Base-by-base conservation (phyloP, 2,329 filamentous ascomycete species). In the Pseudophaeomoniella oleicola region DNA sequence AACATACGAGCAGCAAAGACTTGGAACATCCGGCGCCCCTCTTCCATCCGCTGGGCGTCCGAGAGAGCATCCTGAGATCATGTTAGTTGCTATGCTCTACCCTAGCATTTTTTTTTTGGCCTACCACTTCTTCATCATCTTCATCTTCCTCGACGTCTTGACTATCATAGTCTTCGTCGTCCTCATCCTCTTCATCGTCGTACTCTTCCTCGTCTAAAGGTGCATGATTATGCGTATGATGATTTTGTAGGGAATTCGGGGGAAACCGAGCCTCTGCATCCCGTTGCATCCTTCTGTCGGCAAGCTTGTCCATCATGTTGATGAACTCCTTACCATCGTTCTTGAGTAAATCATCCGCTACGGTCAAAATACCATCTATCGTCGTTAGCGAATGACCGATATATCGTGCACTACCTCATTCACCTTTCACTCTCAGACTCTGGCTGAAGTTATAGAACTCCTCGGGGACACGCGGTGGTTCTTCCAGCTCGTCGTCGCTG, bases 291-390 rank as follows among this genome's bases (percentile, higher is more conserved):
- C 90, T 77, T 50, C 88, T 83, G 63, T 98, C 90, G 27, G 90
- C 90, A 50, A 98, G 72, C 63, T 96, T 88, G 59, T 98, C 90
- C 90, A 98, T 98, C 90, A 98, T 98, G 58, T 98, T 90, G 60
- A 98, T 98, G 64, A 98, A 98, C 55, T 94, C 93, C 61, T 93
- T 94, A 52, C 90, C 90, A 60, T 98, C 90, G 61, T 98, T 98
- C 61, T 96, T 96, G 44, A 98, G 73, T 46, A 98, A 71, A 63
- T 98, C 90, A 67, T 98, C 90, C 58, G 90, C 90, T 54, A 98
- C 90, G 47, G 90, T 98, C 57, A 98, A 77, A 60, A 98, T 94
- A 56, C 90, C 92, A 67, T 90, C 87, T 67, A 50, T 44, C 47
- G 56, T 34, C 37, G 45, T 45, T 41, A 49, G 50, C 39, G 41